A percentile compares a stretch with the other conserved stretches of the same genome.
phyloP scores from a whole-genome alignment of 371 early-diverging fungal genomes.

The Mortierella sp. region DNA sequence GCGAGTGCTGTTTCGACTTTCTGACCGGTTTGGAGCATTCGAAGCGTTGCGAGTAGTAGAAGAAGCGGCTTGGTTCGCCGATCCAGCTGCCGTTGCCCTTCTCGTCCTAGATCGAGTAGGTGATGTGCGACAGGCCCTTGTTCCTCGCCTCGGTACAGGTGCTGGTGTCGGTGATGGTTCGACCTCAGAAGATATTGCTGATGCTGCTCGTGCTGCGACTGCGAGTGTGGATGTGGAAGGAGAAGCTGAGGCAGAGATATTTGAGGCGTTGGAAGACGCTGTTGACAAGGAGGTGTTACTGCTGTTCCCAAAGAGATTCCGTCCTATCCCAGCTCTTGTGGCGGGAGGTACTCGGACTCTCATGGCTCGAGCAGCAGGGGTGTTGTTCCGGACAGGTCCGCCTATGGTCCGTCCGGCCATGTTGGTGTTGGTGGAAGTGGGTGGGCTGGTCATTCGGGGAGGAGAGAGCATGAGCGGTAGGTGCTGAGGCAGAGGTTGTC shows the following conservation, averaged over 20 bases:
- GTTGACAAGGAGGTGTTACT: not conserved
- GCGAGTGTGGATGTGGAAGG: not conserved
- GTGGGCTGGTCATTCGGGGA: conserved; percentile 11
- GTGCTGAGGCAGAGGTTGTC: conserved; percentile 11
- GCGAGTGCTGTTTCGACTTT: not conserved
- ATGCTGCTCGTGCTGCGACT: not conserved
- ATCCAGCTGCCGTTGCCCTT: not conserved
- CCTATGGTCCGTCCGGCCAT: conserved; percentile 11
- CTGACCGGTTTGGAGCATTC: not conserved
- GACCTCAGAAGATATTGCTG: not conserved
- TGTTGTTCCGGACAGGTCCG: conserved; percentile 27
- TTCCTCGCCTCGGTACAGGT: not conserved
- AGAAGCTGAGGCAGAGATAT: not conserved
- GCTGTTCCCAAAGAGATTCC: conserved; percentile 20
- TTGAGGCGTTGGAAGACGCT: not conserved
- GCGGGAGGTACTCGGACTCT: conserved; percentile 29
- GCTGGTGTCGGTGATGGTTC: not conserved
- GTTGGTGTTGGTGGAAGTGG: conserved; percentile 13
- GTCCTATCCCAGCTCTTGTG: not conserved
- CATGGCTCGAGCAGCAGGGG: conserved; percentile 16
- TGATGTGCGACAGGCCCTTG: not conserved
- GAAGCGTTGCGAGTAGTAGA: not conserved
- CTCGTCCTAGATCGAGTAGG: not conserved
- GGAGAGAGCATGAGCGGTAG: conserved; percentile 21
- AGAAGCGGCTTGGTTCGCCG: not conserved